A percentile compares a stretch with the other conserved stretches of the same genome.
These are phyloP conservation scores for Beauveria asiatica DNA, from an alignment of 2,329 filamentous ascomycete species.

Conservation along the genomic window DNA sequence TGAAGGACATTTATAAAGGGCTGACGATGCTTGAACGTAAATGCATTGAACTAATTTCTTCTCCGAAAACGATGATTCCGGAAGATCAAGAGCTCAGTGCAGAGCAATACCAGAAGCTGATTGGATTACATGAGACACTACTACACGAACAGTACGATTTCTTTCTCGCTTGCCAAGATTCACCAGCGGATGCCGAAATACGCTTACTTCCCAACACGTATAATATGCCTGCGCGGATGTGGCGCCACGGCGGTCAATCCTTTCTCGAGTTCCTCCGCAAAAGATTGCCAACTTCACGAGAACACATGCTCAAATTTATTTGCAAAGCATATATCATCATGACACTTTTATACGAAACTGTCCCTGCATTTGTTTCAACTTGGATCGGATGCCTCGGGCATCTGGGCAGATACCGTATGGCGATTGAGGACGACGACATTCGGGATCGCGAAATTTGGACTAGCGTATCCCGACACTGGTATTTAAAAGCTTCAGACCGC, in stretches of 20 bases:
- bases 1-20: constrained; percentile 75
- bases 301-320: constrained; percentile 88
- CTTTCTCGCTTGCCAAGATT: constrained; percentile 81
- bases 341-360: constrained; percentile 76
- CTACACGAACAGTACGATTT: constrained; percentile 80
- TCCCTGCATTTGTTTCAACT: constrained; percentile 72
- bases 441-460: constrained; percentile 72
- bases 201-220: constrained; percentile 68
- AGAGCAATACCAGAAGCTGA: constrained; percentile 72
- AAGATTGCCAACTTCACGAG: constrained; percentile 64
- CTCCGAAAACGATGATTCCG: constrained; percentile 40
- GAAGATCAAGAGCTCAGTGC: constrained; percentile 39
- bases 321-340: constrained; percentile 88
- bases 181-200: constrained; percentile 61
- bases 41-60: constrained; percentile 73
- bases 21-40: constrained; percentile 81
- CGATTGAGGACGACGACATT: constrained; percentile 76
- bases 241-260: constrained; percentile 80
- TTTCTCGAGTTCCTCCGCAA: constrained; percentile 72
- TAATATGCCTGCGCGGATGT: constrained; percentile 88
- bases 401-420: constrained; percentile 76
- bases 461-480: constrained; percentile 73
- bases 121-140: constrained; percentile 71
- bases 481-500: constrained; percentile 69
- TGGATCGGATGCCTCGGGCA: constrained; percentile 95